A percentile compares a stretch with the other conserved stretches of the same genome.
Evolutionary conservation across 257 asterid genomes (phyloP).

Genomic region (Anisodus tanguticus): DNA sequence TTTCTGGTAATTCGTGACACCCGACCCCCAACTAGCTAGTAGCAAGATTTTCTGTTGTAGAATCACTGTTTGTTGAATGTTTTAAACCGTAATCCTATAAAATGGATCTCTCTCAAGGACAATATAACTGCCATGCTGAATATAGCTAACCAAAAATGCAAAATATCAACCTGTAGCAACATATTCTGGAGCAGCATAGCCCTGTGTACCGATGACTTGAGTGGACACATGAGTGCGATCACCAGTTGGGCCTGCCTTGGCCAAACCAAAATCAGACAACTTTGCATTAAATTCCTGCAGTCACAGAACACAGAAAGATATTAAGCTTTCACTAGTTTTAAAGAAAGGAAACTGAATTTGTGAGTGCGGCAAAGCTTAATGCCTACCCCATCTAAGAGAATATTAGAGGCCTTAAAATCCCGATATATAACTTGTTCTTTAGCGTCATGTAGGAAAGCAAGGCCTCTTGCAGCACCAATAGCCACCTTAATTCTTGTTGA

Average conservation of each 20-base stretch:
- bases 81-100: not conserved
- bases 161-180: slow-evolving; percentile 74
- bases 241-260: slow-evolving; percentile 93
- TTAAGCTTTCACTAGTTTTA: not conserved
- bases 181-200: slow-evolving; percentile 95
- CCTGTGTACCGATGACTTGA: slow-evolving; percentile 87
- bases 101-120: not conserved
- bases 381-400: slow-evolving; percentile 82
- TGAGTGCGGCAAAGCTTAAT: not conserved
- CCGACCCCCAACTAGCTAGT: no score
- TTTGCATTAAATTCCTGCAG: slow-evolving; percentile 86
- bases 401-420: slow-evolving; percentile 89
- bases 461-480: slow-evolving; percentile 85
- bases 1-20: no score
- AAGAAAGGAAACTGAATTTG: not conserved
- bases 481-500: slow-evolving; percentile 84
- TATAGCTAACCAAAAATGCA: not conserved
- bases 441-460: slow-evolving; percentile 83
- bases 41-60: no score
- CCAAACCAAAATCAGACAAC: slow-evolving; percentile 86
- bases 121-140: not conserved
- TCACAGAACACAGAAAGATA: not conserved
- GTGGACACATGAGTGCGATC: slow-evolving; percentile 90
- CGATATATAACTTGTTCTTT: slow-evolving; percentile 82
- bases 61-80: not conserved